These are phyloP conservation scores for Aquilaria agallochum DNA, from an alignment of 441 rosid genomes.

Conservation along the genomic window DNA sequence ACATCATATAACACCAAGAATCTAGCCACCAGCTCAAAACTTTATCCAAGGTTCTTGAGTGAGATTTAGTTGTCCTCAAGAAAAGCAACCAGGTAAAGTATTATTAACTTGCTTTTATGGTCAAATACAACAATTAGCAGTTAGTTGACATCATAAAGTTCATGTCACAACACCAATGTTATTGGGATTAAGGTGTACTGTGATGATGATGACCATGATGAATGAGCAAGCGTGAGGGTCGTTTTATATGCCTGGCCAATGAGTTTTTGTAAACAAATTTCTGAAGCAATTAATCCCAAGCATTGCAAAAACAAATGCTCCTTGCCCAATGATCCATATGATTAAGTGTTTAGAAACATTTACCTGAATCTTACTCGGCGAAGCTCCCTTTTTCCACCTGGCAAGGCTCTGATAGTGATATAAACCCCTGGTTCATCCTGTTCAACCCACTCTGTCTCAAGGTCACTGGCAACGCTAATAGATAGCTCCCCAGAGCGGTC, in stretches of 20 bases:
- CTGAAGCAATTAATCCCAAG: not conserved
- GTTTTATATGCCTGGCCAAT: not conserved
- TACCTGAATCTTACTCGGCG: slow-evolving; percentile 99
- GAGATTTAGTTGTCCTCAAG: too few relatives aligned
- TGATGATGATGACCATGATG: not conserved
- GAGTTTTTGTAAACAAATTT: slow-evolving; percentile 5
- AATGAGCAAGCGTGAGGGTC: not conserved
- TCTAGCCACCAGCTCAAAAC: too few relatives aligned
- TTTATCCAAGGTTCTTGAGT: too few relatives aligned
- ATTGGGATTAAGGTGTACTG: too few relatives aligned
- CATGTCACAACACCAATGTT: too few relatives aligned
- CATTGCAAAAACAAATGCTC: not conserved
- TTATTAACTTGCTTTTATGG: too few relatives aligned
- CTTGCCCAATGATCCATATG: not conserved
- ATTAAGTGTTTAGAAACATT: slow-evolving; percentile 5
- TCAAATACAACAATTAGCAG: too few relatives aligned
- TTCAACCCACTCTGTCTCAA: slow-evolving; percentile 92
- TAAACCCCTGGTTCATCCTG: slow-evolving; percentile 98
- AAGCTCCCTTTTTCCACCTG: slow-evolving; percentile 89
- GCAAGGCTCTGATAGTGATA: slow-evolving; percentile 82
- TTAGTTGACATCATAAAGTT: too few relatives aligned
- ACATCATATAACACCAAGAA: too few relatives aligned
- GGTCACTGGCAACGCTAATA: slow-evolving; percentile 88
- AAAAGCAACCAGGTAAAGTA: too few relatives aligned
- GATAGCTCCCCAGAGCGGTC: slow-evolving; percentile 90